Conservation (phyloP, 2,329 filamentous ascomycete genomes). For the Colletotrichum truncatum region DNA sequence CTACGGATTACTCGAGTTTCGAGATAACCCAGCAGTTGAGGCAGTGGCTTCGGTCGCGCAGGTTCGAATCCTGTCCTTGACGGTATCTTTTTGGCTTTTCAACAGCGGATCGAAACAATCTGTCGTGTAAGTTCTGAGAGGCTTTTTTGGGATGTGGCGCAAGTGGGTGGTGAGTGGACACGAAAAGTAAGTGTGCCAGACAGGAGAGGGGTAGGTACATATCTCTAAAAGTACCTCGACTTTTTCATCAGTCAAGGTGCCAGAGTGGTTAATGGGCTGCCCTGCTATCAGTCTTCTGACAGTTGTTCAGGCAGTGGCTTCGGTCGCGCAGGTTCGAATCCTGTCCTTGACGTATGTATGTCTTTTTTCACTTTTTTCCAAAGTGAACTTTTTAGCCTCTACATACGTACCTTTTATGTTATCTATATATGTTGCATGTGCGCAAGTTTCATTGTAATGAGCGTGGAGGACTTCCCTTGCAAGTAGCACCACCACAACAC, state of each 20-base stretch:
- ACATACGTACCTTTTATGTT: too few relatives aligned
- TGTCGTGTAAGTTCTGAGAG: neutral
- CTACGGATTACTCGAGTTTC: neutral
- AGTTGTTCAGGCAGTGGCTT: slow-evolving; percentile 15
- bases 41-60: slow-evolving; percentile 32
- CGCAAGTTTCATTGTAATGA: too few relatives aligned
- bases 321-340: slow-evolving; percentile 20
- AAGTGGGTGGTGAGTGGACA: neutral
- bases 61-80: slow-evolving; percentile 31
- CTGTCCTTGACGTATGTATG: slow-evolving; percentile 15
- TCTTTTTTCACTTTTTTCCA: neutral
- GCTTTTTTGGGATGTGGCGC: neutral
- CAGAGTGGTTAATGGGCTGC: slow-evolving; percentile 23
- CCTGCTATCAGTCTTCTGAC: neutral
- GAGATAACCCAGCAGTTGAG: neutral
- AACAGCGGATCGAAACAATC: neutral
- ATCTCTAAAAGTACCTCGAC: too few relatives aligned
- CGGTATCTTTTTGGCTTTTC: neutral
- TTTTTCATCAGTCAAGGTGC: slow-evolving; percentile 7
- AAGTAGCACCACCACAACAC: too few relatives aligned
- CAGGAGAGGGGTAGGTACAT: too few relatives aligned
- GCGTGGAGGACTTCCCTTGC: too few relatives aligned
- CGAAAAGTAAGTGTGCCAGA: too few relatives aligned
- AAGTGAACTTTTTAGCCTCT: neutral
- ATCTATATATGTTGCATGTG: too few relatives aligned